Percentiles rank a stretch among this genome's conserved stretches.
These are phyloP conservation scores for Alternaria burnsii DNA, from an alignment of 2,329 filamentous ascomycete genomes.

Conservation along the genomic window DNA sequence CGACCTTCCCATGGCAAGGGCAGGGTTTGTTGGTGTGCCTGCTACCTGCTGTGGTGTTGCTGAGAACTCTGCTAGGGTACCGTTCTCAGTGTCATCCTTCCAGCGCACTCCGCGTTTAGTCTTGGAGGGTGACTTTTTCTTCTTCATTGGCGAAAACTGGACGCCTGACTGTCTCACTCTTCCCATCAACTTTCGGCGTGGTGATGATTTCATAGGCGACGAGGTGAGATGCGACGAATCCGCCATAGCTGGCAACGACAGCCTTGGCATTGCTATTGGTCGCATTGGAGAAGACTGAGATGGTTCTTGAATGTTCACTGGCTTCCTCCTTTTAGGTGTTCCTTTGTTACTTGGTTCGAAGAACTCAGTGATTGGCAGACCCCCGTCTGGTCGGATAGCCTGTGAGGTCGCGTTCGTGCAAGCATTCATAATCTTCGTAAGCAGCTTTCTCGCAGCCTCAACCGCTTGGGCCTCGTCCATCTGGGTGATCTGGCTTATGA, in stretches of 20 bases:
- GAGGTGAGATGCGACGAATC: conserved; percentile 54
- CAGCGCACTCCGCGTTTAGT: conserved; percentile 83
- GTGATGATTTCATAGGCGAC: conserved; percentile 79
- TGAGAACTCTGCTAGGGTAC: conserved; percentile 87
- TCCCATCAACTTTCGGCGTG: conserved; percentile 70
- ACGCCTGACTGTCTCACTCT: conserved; percentile 72
- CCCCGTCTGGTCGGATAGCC: conserved; percentile 89
- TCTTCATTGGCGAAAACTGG: conserved; percentile 82
- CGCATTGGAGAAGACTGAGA: conserved; percentile 61
- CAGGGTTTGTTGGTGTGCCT: conserved; percentile 65
- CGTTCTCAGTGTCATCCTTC: conserved; percentile 89
- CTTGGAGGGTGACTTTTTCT: conserved; percentile 72
- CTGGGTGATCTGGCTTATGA: conserved; percentile 79
- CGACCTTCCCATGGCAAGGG: conserved; percentile 62
- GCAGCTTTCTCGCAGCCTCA: conserved; percentile 76
- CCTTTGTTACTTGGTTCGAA: conserved; percentile 76
- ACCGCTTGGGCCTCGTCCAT: conserved; percentile 88
- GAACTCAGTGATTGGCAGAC: conserved; percentile 66
- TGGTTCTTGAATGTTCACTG: conserved; percentile 56
- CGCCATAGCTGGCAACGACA: conserved; percentile 34
- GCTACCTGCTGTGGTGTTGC: conserved; percentile 81
- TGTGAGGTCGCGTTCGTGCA: conserved; percentile 80
- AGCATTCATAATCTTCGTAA: conserved; percentile 78
- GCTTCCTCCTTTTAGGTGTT: conserved; percentile 77
- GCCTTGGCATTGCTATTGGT: conserved; percentile 29